Evolutionary conservation across 108 stramenopile species (phyloP), one percentile per base, ranked within the genome.

Genomic region (Cyclotella baltica): DNA sequence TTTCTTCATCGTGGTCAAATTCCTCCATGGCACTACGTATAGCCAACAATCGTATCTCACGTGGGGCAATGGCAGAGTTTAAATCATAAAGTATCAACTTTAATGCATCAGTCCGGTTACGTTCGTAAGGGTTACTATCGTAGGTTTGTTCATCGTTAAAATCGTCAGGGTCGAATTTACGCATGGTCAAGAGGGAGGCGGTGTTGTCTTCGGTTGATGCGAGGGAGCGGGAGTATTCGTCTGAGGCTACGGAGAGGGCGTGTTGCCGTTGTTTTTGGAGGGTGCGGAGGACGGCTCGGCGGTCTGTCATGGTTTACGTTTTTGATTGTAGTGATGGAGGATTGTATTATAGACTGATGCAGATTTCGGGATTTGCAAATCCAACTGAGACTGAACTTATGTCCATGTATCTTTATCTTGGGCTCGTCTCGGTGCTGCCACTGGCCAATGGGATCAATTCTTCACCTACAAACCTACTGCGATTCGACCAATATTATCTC

Each of bases 61-160:
- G 72, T 0, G 85, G 85, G 16, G 85, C 81, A 38, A 86, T 83
- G 50, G 81, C 77, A 0, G 85, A 86, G 51, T 86, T 86, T 3
- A 86, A 73, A 64, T 86, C 85, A 36, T 86, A 86, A 20, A 86
- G 68, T 18, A 86, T 66, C 19, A 86, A 69, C 47, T 80, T 78
- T 20, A 86, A 67, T 6, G 78, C 27, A 28, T 86, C 85, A 10
- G 67, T 72, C 19, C 78, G 72, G 27, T 82, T 63, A 1, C 38
- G 20, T n/a, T 55, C 55, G 25, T 55, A 10, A 25, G n/a, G 22
- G 25, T 55, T 5, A 25, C 25, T 11, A 25, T 55, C 25, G 13
- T 55, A n/a, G 25, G 11, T 23, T 10, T 55, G 1, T 2, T 55
- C 55, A 27, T 55, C 55, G 20, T 55, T 27, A 25, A 25, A 55